Evolutionary conservation across 1,284 basidiomycete species (phyloP).

Genomic region (Trametes versicolor): DNA sequence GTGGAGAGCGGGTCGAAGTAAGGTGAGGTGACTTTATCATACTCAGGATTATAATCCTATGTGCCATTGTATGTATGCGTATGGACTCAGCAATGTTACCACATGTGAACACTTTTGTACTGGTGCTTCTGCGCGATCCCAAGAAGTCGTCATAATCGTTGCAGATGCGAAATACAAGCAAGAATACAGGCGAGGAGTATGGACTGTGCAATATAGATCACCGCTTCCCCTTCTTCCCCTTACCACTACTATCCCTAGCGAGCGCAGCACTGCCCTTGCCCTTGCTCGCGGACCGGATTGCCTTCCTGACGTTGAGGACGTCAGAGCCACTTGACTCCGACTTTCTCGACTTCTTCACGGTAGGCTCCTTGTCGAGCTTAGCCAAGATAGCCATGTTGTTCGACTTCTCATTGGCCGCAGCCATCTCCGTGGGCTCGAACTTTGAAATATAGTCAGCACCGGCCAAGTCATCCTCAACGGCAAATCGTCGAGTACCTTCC

Average conservation of each 20-base stretch:
- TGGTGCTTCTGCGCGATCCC: not conserved
- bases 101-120: conserved; percentile 5
- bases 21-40: conserved; percentile 23
- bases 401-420: conserved; percentile 75
- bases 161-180: not conserved
- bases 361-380: conserved; percentile 73
- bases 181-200: conserved; percentile 7
- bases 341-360: conserved; percentile 58
- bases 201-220: not conserved
- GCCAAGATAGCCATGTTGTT: conserved; percentile 80
- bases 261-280: conserved; percentile 71
- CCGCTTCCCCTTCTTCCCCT: conserved; percentile 39
- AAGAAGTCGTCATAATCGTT: not conserved
- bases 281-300: conserved; percentile 80
- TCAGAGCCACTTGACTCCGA: conserved; percentile 58
- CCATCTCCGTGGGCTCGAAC: conserved; percentile 85
- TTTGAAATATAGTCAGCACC: conserved; percentile 42
- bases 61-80: conserved; percentile 34
- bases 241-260: conserved; percentile 46
- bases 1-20: conserved; percentile 44
- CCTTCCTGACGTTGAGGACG: conserved; percentile 87
- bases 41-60: conserved; percentile 21
- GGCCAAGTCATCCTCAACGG: not conserved
- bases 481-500: conserved; percentile 77
- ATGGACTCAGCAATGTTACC: conserved; percentile 29